Conservation (phyloP, 495 filamentous ascomycete genomes). For the Aspergillus homomorphus region DNA sequence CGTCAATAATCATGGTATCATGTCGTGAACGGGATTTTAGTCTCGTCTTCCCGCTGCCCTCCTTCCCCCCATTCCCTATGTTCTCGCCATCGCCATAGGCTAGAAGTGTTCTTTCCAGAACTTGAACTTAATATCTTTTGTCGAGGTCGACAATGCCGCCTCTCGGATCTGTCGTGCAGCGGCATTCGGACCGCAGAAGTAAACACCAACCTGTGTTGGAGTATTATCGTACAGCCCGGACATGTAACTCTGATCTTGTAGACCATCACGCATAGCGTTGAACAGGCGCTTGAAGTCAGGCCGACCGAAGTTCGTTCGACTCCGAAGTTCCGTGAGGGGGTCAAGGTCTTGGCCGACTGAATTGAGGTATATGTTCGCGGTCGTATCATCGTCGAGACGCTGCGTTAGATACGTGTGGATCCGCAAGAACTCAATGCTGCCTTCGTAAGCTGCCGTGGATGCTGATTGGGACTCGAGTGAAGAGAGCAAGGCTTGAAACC, state of each 20-base stretch:
- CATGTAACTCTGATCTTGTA: slow-evolving; percentile 81
- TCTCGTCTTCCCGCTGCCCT: neutral
- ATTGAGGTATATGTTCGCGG: slow-evolving; percentile 96
- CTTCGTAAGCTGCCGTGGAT: slow-evolving; percentile 61
- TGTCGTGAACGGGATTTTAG: neutral
- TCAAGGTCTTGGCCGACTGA: slow-evolving; percentile 82
- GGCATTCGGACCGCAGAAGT: slow-evolving; percentile 89
- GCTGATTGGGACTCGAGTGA: slow-evolving; percentile 86
- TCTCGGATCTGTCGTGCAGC: slow-evolving; percentile 80
- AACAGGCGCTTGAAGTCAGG: slow-evolving; percentile 88
- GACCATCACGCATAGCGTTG: slow-evolving; percentile 79
- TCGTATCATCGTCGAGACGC: slow-evolving; percentile 82
- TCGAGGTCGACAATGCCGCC: slow-evolving; percentile 68
- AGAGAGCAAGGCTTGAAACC: slow-evolving; percentile 93
- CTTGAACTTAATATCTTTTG: slow-evolving; percentile 80
- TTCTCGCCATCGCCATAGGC: neutral
- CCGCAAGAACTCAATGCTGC: slow-evolving; percentile 81
- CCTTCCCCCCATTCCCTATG: neutral
- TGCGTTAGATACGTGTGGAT: slow-evolving; percentile 99
- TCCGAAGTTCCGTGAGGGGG: slow-evolving; percentile 85
- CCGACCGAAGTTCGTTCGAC: slow-evolving; percentile 91
- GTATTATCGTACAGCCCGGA: slow-evolving; percentile 66
- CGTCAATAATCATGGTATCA: slow-evolving; percentile 16
- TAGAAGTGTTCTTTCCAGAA: slow-evolving; percentile 98
- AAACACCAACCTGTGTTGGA: slow-evolving; percentile 88